Evolutionary conservation across 306 rosid species (phyloP).

Genomic region (Hippophae tibetana): DNA sequence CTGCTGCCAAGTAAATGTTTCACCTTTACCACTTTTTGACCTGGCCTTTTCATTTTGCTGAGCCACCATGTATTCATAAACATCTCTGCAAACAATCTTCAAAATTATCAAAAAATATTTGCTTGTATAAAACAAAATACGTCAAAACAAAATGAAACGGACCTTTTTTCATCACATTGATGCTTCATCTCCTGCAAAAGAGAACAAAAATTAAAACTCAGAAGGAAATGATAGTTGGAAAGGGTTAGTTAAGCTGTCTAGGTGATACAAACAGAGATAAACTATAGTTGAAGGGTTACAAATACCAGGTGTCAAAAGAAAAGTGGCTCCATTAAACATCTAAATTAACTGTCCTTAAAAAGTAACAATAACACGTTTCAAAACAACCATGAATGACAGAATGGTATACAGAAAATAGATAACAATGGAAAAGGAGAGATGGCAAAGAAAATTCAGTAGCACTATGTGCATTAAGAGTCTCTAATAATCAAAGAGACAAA

Average conservation of each 20-base stretch:
- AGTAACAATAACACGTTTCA: neutral
- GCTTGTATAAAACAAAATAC: conserved; percentile 13
- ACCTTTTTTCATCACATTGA: conserved; percentile 87
- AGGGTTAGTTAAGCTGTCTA: conserved; percentile 7
- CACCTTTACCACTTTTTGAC: conserved; percentile 64
- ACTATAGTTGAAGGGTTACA: neutral
- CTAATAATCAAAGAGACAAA: conserved; percentile 10
- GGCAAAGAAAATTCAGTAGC: neutral
- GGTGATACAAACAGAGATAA: neutral
- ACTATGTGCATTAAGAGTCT: neutral
- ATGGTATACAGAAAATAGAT: no score
- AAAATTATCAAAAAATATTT: conserved; percentile 20
- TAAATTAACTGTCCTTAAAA: neutral
- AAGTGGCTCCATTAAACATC: neutral
- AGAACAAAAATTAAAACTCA: conserved; percentile 10
- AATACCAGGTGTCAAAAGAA: conserved; percentile 4
- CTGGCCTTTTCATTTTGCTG: conserved; percentile 60
- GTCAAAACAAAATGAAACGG: conserved; percentile 5
- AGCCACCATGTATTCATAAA: conserved; percentile 43
- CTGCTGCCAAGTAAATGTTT: conserved; percentile 48
- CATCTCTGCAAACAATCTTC: conserved; percentile 49
- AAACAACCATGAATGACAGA: neutral
- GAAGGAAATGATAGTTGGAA: conserved; percentile 6
- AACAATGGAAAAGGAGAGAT: neutral
- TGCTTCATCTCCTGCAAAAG: conserved; percentile 83